Evolutionary conservation across 306 rosid species (phyloP), one percentile per base, ranked within the genome.

Genomic region (Malus sieversii): DNA sequence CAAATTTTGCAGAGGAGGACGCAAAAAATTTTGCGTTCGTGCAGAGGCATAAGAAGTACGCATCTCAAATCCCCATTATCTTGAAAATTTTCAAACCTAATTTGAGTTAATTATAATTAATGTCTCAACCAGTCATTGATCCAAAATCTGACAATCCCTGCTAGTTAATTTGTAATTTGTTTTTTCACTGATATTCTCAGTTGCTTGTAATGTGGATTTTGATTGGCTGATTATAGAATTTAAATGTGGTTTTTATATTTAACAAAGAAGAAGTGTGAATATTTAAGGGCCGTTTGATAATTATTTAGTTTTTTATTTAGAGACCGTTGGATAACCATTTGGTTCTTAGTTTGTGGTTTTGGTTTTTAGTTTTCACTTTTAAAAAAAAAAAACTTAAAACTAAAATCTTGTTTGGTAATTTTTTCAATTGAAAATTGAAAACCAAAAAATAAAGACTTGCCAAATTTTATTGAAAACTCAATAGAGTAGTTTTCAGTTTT

Each of bases 41-140:
- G 81, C 65, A 61, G 71, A 70, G 65, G 81, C 65, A 70, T 60
- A 46, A 70, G 71, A 33, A 73, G 70, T 67, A 58, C 14, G 74
- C 46, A 5, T 44, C 63, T 18, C 6, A 66, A 76, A 66, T 8
- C 52, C 57, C 27, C 38, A 73, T 38, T 57, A 6, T 18, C 42
- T 13, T 66, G 0, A 8, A 30, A 32, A 48, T n/a, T 71, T 63
- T 32, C 16, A 23, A 27, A 25, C 27, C 19, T 63, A 32, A 33
- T 12, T 30, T 30, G 18, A 6, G 14, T 32, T 65, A 33, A 10
- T 35, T 48, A n/a, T 65, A 2, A 20, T 40, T 15, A 2, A 46
- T 48, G 32, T 30, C 14, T 23, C 42, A 59, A 46, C 10, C 33
- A 19, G 25, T 46, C 32, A 19, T 19, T 4, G 68, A 61, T 74